Percentiles rank a stretch among this genome's conserved stretches.
Evolutionary conservation across 2,329 filamentous ascomycete genomes (phyloP).

Genomic region (Knufia petricola): DNA sequence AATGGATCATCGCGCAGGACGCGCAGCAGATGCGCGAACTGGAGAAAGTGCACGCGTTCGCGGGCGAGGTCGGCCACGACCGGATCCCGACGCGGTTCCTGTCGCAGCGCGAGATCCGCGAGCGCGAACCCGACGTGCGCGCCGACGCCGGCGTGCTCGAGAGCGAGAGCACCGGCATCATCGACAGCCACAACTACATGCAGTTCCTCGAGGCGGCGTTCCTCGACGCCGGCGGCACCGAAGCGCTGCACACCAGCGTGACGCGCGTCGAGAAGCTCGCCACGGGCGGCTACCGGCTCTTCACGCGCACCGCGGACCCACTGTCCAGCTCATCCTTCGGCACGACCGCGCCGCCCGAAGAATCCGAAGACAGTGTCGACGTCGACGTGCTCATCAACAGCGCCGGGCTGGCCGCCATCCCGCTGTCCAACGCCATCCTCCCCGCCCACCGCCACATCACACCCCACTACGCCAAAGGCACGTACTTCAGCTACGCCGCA

Average conservation of each 20-base stretch:
- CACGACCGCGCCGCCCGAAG: conserved; percentile 19
- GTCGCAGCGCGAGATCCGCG: conserved; percentile 48
- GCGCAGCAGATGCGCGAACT: conserved; percentile 55
- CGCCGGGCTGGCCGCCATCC: conserved; percentile 69
- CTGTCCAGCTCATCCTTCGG: background rate
- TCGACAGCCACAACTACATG: conserved; percentile 84
- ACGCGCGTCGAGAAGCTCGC: conserved; percentile 46
- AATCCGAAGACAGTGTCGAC: conserved; percentile 47
- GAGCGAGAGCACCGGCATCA: conserved; percentile 75
- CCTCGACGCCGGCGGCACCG: conserved; percentile 64
- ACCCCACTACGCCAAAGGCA: conserved; percentile 83
- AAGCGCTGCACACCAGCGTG: conserved; percentile 61
- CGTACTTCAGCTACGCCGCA: conserved; percentile 77
- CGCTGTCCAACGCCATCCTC: conserved; percentile 73
- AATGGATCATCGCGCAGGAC: conserved; percentile 91
- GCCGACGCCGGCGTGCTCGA: conserved; percentile 69
- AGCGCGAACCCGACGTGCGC: conserved; percentile 64
- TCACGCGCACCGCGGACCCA: conserved; percentile 31
- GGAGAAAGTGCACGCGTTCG: conserved; percentile 44
- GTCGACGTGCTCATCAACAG: conserved; percentile 73
- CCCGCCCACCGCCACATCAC: conserved; percentile 46
- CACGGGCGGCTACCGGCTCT: conserved; percentile 63
- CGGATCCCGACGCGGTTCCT: conserved; percentile 65
- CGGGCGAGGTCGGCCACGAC: conserved; percentile 36
- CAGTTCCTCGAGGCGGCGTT: conserved; percentile 65